phyloP scores from a whole-genome alignment of 768 basidiomycete genomes.

The Royoungia palumana region DNA sequence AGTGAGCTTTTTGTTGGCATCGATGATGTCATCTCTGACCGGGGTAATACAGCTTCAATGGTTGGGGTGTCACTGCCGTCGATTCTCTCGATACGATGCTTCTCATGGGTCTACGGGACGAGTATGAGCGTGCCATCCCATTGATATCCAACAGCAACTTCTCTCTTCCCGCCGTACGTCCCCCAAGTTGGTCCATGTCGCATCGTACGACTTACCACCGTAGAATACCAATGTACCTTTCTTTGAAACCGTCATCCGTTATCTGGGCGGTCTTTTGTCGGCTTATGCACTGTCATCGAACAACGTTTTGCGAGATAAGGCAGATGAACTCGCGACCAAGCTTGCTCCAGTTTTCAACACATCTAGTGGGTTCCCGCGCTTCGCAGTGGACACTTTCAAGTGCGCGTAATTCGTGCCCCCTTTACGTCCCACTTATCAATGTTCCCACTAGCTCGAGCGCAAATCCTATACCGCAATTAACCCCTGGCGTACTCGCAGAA shows the following conservation, averaged over 20 bases:
- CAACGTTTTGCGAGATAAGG: slow-evolving; percentile 56
- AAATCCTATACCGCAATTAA: slow-evolving; percentile 21
- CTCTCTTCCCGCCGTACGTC: slow-evolving; percentile 39
- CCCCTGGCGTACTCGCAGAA: slow-evolving; percentile 62
- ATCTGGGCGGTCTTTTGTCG: slow-evolving; percentile 84
- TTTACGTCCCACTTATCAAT: not conserved
- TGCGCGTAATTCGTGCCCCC: slow-evolving; percentile 24
- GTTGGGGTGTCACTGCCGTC: slow-evolving; percentile 74
- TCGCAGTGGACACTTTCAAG: slow-evolving; percentile 63
- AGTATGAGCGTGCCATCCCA: slow-evolving; percentile 63
- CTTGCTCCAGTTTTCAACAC: slow-evolving; percentile 74
- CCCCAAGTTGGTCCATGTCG: not conserved
- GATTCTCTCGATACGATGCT: slow-evolving; percentile 87
- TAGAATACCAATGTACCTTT: slow-evolving; percentile 45
- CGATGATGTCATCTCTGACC: not conserved
- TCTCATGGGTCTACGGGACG: slow-evolving; percentile 70
- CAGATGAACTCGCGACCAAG: slow-evolving; percentile 73
- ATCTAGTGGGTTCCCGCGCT: slow-evolving; percentile 66
- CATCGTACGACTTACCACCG: slow-evolving; percentile 2
- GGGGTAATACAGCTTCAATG: slow-evolving; percentile 59
- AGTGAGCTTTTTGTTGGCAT: slow-evolving; percentile 37
- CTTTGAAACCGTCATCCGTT: slow-evolving; percentile 87
- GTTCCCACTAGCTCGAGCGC: not conserved
- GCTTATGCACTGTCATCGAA: slow-evolving; percentile 76
- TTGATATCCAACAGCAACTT: slow-evolving; percentile 52